phyloP scores from a whole-genome alignment of 306 rosid genomes.

The Canavalia ensiformis region DNA sequence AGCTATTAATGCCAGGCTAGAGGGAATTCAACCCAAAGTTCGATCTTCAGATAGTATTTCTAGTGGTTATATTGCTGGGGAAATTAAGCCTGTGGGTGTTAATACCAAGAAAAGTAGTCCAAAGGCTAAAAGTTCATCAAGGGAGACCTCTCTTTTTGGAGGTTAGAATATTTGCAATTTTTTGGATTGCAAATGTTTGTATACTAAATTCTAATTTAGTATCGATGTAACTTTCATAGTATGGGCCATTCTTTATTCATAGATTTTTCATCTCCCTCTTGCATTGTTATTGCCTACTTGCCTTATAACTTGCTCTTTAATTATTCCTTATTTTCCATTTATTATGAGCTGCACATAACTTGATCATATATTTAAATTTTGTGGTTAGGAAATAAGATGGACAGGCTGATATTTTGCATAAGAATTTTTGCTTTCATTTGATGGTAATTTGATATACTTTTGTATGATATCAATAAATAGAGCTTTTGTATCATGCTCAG shows the following conservation, averaged over 20 bases:
- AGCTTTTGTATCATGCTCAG: conserved; percentile 15
- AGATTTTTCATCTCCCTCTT: conserved; percentile 38
- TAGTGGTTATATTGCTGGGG: conserved; percentile 73
- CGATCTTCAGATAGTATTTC: conserved; percentile 74
- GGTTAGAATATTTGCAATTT: conserved; percentile 68
- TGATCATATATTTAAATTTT: conserved; percentile 8
- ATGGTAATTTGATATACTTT: conserved; percentile 15
- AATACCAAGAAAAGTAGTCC: conserved; percentile 92
- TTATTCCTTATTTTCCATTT: background rate
- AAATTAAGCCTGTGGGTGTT: conserved; percentile 65
- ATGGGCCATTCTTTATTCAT: conserved; percentile 17
- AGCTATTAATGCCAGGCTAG: conserved; percentile 94
- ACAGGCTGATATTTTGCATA: conserved; percentile 22
- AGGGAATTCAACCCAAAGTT: conserved; percentile 89
- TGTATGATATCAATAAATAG: background rate
- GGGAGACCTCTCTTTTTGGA: conserved; percentile 84
- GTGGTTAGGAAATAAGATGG: conserved; percentile 25
- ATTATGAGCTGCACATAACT: conserved; percentile 5
- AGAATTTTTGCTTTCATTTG: conserved; percentile 15
- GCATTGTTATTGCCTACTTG: conserved; percentile 27
- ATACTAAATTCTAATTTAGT: conserved; percentile 23
- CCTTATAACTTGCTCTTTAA: conserved; percentile 7
- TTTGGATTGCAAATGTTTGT: conserved; percentile 35
- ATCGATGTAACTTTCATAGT: background rate
- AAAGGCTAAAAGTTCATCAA: conserved; percentile 83